Percentiles rank a stretch among this genome's conserved stretches.
phyloP scores from a whole-genome alignment of 164 flowering plant species.

The Litsea cubeba region DNA sequence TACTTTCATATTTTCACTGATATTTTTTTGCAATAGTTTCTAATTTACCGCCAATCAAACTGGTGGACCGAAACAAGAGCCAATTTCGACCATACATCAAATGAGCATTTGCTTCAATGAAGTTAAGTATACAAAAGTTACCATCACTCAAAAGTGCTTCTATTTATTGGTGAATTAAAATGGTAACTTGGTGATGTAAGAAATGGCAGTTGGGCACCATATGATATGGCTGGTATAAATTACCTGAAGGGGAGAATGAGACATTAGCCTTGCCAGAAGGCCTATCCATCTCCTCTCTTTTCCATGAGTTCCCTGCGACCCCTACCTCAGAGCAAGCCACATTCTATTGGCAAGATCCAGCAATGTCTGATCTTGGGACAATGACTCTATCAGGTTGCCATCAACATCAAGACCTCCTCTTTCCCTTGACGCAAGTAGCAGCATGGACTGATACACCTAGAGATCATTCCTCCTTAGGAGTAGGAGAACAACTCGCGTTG shows the following conservation, averaged over 20 bases:
- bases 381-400: constrained; percentile 14
- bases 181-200: no score
- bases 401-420: constrained; percentile 10
- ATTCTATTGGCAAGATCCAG: constrained; percentile 14
- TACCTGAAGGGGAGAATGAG: constrained; percentile 7
- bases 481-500: constrained; percentile 23
- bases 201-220: not conserved
- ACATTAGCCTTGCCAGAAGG: not conserved
- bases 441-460: constrained; percentile 48
- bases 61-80: no score
- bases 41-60: no score
- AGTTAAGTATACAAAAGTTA: no score
- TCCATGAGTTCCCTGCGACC: not conserved
- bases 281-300: not conserved
- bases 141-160: no score
- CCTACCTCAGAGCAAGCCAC: not conserved
- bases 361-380: constrained; percentile 16
- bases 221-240: not conserved
- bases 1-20: no score
- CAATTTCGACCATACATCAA: no score
- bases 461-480: constrained; percentile 70
- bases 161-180: no score
- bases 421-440: constrained; percentile 37
- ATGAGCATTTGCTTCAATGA: no score
- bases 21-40: no score